A percentile compares a stretch with the other conserved stretches of the same genome.
Evolutionary conservation across 257 asterid genomes (phyloP).

Genomic region (Nicotiana sylvestris): DNA sequence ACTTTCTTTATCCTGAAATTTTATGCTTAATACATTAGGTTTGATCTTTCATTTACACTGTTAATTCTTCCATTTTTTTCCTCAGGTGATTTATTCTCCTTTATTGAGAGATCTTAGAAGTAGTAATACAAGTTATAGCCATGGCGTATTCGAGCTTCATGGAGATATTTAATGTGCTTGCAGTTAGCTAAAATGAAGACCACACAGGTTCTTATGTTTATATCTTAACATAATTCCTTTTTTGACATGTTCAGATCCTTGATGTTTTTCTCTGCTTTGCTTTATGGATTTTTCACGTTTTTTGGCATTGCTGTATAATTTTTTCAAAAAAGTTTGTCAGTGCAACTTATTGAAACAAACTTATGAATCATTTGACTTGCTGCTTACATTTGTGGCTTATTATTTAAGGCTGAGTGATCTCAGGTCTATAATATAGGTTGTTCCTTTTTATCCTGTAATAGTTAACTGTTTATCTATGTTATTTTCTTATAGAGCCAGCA

Average conservation of each 20-base stretch:
- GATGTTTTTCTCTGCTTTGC: not conserved
- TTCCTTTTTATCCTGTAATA: not conserved
- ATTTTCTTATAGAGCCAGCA: not conserved
- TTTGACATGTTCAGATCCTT: not conserved
- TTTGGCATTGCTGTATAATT: not conserved
- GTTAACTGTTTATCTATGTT: not conserved
- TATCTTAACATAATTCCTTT: not conserved
- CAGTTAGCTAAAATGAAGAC: slow-evolving; percentile 16
- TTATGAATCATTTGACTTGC: no score
- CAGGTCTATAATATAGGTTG: not conserved
- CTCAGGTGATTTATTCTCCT: not conserved
- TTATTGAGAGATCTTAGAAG: not conserved
- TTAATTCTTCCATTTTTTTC: not conserved
- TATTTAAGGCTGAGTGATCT: not conserved
- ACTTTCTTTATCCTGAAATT: not conserved
- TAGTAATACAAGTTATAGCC: not conserved
- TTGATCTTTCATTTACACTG: not conserved
- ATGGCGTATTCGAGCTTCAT: not conserved
- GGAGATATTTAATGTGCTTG: slow-evolving; percentile 13
- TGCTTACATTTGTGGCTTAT: not conserved
- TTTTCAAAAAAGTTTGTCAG: not conserved
- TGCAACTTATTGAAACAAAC: no score
- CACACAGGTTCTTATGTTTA: slow-evolving; percentile 9
- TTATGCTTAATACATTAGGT: not conserved
- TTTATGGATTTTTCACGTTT: not conserved